A percentile compares a stretch with the other conserved stretches of the same genome.
Evolutionary conservation across 1,139 yeast genomes (phyloP).

Genomic region (Saccharomyces hybrid): DNA sequence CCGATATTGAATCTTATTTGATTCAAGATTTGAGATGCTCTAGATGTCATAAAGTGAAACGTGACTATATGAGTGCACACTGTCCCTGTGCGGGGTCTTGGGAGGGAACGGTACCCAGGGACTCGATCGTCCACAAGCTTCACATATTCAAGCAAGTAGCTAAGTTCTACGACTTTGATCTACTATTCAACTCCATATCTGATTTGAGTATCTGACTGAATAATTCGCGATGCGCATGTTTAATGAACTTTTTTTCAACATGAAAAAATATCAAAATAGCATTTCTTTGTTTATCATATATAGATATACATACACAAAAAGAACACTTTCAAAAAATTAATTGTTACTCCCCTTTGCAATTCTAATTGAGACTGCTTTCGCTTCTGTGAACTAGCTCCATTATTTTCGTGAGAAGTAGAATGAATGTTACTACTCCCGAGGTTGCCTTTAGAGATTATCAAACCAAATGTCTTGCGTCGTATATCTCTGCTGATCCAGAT

Average conservation of each 20-base stretch:
- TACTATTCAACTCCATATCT: constrained; percentile 45
- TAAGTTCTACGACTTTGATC: constrained; percentile 49
- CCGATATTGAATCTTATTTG: constrained; percentile 52
- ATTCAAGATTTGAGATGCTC: constrained; percentile 76
- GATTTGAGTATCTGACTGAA: constrained; percentile 20
- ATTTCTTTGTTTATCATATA: neutral
- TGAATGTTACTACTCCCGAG: constrained; percentile 6
- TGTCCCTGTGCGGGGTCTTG: constrained; percentile 89
- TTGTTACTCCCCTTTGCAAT: neutral
- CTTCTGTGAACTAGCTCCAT: no score
- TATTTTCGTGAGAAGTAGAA: neutral
- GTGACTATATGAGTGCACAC: constrained; percentile 61
- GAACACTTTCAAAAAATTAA: neutral
- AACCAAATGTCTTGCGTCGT: constrained; percentile 15
- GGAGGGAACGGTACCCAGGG: constrained; percentile 50
- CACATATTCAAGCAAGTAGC: constrained; percentile 54
- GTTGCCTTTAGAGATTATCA: constrained; percentile 25
- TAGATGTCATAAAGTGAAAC: constrained; percentile 64
- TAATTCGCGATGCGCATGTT: neutral
- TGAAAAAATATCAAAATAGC: neutral
- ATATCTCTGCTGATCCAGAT: constrained; percentile 16
- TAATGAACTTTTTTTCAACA: neutral
- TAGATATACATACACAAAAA: neutral
- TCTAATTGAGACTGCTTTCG: no score
- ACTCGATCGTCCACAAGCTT: constrained; percentile 40